Evolutionary conservation across 2,329 filamentous ascomycete species (phyloP).

Genomic region (Penicillium griseofulvum): DNA sequence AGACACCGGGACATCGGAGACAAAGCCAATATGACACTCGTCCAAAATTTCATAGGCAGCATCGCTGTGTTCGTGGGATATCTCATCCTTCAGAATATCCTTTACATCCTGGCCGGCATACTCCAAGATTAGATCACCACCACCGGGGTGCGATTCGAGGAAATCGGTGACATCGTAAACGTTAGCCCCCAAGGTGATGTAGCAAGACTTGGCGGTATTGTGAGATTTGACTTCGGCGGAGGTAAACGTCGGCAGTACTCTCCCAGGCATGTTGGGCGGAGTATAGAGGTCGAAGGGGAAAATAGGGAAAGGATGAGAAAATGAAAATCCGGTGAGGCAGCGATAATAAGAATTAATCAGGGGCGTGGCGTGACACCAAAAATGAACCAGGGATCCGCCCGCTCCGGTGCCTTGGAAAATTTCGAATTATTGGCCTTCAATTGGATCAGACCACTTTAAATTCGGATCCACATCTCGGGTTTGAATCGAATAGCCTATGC

Average conservation of each 20-base stretch:
- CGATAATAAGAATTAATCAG: slow-evolving; percentile 15
- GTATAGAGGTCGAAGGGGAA: not conserved
- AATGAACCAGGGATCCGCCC: slow-evolving; percentile 14
- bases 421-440: not conserved
- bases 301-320: not conserved
- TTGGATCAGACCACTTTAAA: slow-evolving; percentile 1
- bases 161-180: slow-evolving; percentile 97
- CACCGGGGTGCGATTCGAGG: slow-evolving; percentile 84
- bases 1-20: slow-evolving; percentile 59
- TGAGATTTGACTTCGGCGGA: slow-evolving; percentile 77
- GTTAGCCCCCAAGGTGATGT: slow-evolving; percentile 82
- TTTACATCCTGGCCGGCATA: slow-evolving; percentile 85
- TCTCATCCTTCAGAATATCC: slow-evolving; percentile 75
- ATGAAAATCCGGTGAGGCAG: not conserved
- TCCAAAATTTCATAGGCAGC: slow-evolving; percentile 94
- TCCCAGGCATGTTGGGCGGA: slow-evolving; percentile 65
- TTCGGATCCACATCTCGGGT: not conserved
- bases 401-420: slow-evolving; percentile 14
- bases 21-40: slow-evolving; percentile 79
- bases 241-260: slow-evolving; percentile 79
- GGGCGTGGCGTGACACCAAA: slow-evolving; percentile 24
- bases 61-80: slow-evolving; percentile 83
- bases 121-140: slow-evolving; percentile 80
- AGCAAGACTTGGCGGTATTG: slow-evolving; percentile 79
- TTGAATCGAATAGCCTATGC: not conserved